Base-by-base conservation (phyloP, 1,284 basidiomycete genomes). In the Flammula alnicola region DNA sequence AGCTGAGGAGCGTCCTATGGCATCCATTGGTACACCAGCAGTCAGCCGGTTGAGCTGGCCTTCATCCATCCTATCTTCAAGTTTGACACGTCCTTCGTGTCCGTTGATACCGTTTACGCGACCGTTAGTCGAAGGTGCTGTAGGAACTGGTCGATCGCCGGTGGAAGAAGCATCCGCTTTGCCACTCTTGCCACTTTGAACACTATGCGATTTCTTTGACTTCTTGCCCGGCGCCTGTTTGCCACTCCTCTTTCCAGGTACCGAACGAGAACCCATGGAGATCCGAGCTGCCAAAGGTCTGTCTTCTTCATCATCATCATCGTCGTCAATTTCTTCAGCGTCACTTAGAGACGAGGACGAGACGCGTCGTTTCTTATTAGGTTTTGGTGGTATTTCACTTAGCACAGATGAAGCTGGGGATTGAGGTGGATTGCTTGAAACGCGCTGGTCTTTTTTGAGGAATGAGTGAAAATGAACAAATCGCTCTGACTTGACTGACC, bases 11-110 rank as follows among this genome's bases (percentile, higher is more conserved):
- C 74, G 70, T 32, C 73, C 74, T 25, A 74, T 78, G 9, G 84
- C 77, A 63, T 93, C 90, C 3, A 92, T 79, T 4, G 89, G 86
- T 3, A 91, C 84, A 17, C 90, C 91, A n/a, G 87, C 87, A 16
- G 85, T 84, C 49, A 94, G 73, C 27, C 88, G 80, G 39, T 77
- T 80, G 16, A 91, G 66, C 63, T 91, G 86, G 10, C 75, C 73
- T 60, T 88, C 86, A 53, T 91, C 85, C 74, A 93, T 81, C 60
- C 83, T 83, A 29, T 91, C 88, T 64, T 93, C 88, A 4, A 86
- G 68, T 61, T 88, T 89, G 46, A 88, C 75, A 60, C 78, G 80
- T 26, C 77, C 62, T 47, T 81, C 81, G 47, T 77, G 78, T 3
- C 78, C 75, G 48, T 79, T 81, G 68, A 79, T 71, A 7, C 68